Percentiles rank a stretch among this genome's conserved stretches.
phyloP scores from a whole-genome alignment of 352 stramenopile species.

The Blastocystis sp. region DNA sequence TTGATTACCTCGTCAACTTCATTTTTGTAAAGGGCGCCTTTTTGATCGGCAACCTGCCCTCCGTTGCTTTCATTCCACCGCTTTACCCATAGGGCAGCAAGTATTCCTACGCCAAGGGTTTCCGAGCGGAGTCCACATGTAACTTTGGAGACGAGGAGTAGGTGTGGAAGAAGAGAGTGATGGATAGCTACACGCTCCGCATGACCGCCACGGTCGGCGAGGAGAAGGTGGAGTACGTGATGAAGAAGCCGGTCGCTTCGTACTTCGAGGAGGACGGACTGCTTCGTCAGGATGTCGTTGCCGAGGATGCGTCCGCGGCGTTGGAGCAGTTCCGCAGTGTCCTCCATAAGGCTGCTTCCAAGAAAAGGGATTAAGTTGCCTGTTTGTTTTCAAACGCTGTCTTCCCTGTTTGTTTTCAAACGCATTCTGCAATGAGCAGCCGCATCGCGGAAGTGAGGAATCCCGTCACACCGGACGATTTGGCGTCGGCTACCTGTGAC shows the following conservation, averaged over 20 bases:
- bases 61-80: not conserved
- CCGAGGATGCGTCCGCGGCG: not conserved
- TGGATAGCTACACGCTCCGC: constrained; percentile 19
- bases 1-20: constrained; percentile 43
- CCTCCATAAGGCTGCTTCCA: not conserved
- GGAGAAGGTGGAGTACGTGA: constrained; percentile 14
- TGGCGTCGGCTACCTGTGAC: not conserved
- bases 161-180: not conserved
- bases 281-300: not conserved
- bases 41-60: constrained; percentile 48
- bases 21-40: constrained; percentile 32
- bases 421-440: not conserved
- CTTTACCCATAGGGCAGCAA: constrained; percentile 42
- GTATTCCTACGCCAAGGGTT: constrained; percentile 33
- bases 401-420: not conserved
- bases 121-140: constrained; percentile 12
- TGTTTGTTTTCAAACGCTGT: constrained; percentile 45
- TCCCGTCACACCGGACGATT: not conserved
- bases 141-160: constrained; percentile 49
- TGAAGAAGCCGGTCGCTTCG: constrained; percentile 16
- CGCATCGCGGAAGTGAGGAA: not conserved
- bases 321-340: constrained; percentile 29
- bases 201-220: not conserved
- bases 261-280: constrained; percentile 36
- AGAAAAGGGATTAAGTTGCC: constrained; percentile 36